These are phyloP conservation scores for Macrotyloma uniflorum DNA, from an alignment of 306 rosid genomes.

Conservation along the genomic window DNA sequence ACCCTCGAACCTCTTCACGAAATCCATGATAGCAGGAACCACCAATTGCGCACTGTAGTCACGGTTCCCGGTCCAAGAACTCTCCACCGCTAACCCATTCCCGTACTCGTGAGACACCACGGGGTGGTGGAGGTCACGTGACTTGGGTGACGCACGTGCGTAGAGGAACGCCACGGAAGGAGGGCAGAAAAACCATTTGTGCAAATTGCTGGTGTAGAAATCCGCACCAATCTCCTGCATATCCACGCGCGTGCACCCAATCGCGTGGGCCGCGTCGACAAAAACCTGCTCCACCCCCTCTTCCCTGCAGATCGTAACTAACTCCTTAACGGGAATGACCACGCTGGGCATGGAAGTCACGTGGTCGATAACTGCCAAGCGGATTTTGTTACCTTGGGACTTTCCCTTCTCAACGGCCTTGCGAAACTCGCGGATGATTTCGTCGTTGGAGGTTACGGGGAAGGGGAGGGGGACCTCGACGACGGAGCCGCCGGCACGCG, in stretches of 20 bases:
- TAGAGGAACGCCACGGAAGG: constrained; percentile 79
- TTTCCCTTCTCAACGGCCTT: constrained; percentile 67
- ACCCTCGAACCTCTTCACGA: constrained; percentile 68
- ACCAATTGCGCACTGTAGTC: constrained; percentile 90
- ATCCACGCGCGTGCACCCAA: constrained; percentile 76
- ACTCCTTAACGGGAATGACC: constrained; percentile 67
- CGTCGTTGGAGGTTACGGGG: constrained; percentile 62
- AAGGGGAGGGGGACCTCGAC: constrained; percentile 74
- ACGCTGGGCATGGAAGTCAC: constrained; percentile 88
- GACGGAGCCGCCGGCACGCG: constrained; percentile 74
- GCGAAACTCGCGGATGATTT: constrained; percentile 62
- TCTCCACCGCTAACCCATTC: constrained; percentile 79
- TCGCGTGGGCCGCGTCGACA: constrained; percentile 82
- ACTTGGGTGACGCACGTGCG: constrained; percentile 44
- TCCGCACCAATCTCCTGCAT: constrained; percentile 84
- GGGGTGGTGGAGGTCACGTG: constrained; percentile 71
- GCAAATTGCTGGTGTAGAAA: constrained; percentile 79
- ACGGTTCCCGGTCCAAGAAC: constrained; percentile 88
- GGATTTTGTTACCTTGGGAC: constrained; percentile 59
- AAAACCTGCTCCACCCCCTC: constrained; percentile 81
- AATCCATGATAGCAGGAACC: constrained; percentile 67
- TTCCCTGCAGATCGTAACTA: constrained; percentile 75
- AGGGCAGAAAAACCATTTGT: constrained; percentile 90
- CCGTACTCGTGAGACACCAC: constrained; percentile 91
- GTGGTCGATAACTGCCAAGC: constrained; percentile 84